Evolutionary conservation across 768 basidiomycete genomes (phyloP).

Genomic region (Tricholoma matsutake): DNA sequence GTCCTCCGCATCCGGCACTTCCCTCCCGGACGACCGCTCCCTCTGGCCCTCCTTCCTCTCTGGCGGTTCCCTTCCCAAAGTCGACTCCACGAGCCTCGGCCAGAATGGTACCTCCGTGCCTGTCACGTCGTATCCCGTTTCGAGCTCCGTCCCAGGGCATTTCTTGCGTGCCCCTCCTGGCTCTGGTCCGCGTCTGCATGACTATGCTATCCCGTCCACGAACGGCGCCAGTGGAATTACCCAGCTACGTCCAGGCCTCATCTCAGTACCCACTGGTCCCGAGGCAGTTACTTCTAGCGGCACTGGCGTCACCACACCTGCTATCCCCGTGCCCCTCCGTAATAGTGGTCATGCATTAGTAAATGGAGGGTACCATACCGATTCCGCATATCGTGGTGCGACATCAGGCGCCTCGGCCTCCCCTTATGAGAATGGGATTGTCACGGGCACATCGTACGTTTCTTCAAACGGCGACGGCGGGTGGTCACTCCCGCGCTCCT

Average conservation of each 20-base stretch:
- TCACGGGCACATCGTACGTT: slow-evolving; percentile 7
- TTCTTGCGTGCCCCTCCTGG: slow-evolving; percentile 26
- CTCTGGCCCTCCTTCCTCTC: slow-evolving; percentile 87
- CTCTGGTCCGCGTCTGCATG: slow-evolving; percentile 56
- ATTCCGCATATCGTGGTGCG: slow-evolving; percentile 24
- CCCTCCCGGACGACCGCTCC: slow-evolving; percentile 90
- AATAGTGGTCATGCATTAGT: slow-evolving; percentile 5
- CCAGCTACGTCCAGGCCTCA: slow-evolving; percentile 58
- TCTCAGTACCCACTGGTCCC: slow-evolving; percentile 32
- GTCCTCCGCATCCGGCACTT: slow-evolving; percentile 54
- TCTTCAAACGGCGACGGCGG: slow-evolving; percentile 28
- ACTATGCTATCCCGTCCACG: slow-evolving; percentile 51
- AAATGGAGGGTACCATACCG: slow-evolving; percentile 18
- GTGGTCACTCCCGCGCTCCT: slow-evolving; percentile 57
- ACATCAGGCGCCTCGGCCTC: slow-evolving; percentile 28
- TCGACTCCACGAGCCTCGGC: slow-evolving; percentile 22
- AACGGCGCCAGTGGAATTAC: slow-evolving; percentile 41
- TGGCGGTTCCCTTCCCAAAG: slow-evolving; percentile 62
- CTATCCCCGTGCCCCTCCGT: slow-evolving; percentile 35
- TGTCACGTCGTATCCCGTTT: slow-evolving; percentile 29
- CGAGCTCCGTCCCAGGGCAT: slow-evolving; percentile 51
- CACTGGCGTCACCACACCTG: slow-evolving; percentile 15
- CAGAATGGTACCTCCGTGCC: slow-evolving; percentile 13
- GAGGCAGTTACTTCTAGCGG: neutral
- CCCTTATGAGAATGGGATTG: slow-evolving; percentile 17